Conservation (phyloP, 2,329 filamentous ascomycete genomes). For the Trichoderma harzianum region DNA sequence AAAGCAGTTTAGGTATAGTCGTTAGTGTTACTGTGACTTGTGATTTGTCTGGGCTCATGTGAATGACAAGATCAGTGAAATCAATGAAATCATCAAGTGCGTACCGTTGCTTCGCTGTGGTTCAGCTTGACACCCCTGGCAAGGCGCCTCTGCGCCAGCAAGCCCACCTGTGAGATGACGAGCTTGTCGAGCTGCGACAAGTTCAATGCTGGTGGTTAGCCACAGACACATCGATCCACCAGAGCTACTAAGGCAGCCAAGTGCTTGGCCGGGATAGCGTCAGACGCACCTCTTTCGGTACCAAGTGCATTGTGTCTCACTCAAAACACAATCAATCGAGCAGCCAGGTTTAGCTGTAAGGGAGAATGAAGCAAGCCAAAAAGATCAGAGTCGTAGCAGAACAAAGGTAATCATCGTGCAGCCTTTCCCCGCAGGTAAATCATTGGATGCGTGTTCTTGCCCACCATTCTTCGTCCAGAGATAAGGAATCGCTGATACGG, state of each 20-base stretch:
- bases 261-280: not conserved
- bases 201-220: not conserved
- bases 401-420: not conserved
- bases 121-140: constrained; percentile 87
- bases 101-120: constrained; percentile 80
- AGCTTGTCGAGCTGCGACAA: constrained; percentile 83
- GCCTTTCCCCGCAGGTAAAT: not conserved
- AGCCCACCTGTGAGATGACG: constrained; percentile 81
- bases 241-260: not conserved
- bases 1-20: not conserved
- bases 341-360: not conserved
- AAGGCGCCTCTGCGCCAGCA: constrained; percentile 81
- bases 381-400: not conserved
- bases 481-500: not conserved
- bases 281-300: constrained; percentile 46
- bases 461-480: not conserved
- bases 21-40: not conserved
- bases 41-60: not conserved
- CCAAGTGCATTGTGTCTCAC: constrained; percentile 41
- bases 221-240: not conserved
- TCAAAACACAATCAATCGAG: not conserved
- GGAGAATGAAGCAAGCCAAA: not conserved
- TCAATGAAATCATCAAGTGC: constrained; percentile 10
- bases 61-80: not conserved
- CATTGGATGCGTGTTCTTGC: not conserved